Percentiles rank a stretch among this genome's conserved stretches.
Evolutionary conservation across 2,329 filamentous ascomycete genomes (phyloP).

Genomic region (Epichloe gansuensis): DNA sequence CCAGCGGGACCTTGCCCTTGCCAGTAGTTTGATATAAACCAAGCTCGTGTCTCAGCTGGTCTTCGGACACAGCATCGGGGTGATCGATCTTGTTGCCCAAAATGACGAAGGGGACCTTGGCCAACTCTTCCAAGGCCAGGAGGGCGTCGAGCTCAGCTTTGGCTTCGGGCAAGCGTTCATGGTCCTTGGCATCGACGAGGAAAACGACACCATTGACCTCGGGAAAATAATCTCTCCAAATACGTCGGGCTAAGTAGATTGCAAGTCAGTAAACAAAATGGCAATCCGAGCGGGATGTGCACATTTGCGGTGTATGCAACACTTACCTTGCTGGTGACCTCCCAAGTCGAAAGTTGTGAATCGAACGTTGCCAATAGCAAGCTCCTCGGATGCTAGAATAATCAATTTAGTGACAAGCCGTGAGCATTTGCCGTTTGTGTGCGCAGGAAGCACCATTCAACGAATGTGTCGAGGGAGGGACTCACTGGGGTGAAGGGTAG

Average conservation of each 20-base stretch:
- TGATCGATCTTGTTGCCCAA: slow-evolving; percentile 99
- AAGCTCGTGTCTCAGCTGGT: slow-evolving; percentile 82
- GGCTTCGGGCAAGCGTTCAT: slow-evolving; percentile 84
- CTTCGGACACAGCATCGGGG: slow-evolving; percentile 87
- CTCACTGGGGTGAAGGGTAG: slow-evolving; percentile 82
- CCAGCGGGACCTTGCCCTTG: slow-evolving; percentile 85
- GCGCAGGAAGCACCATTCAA: neutral
- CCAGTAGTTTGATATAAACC: slow-evolving; percentile 93
- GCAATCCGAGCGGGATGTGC: neutral
- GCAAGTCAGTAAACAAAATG: slow-evolving; percentile 8
- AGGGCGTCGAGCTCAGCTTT: slow-evolving; percentile 96
- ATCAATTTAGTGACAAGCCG: slow-evolving; percentile 8
- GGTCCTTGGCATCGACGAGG: slow-evolving; percentile 94
- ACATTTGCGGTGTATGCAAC: neutral
- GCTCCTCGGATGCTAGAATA: slow-evolving; percentile 66
- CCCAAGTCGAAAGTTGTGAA: slow-evolving; percentile 93
- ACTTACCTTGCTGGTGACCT: slow-evolving; percentile 75
- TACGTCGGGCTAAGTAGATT: slow-evolving; percentile 57
- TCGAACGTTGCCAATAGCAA: slow-evolving; percentile 83
- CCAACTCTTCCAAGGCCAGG: slow-evolving; percentile 89
- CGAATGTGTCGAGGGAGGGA: slow-evolving; percentile 11
- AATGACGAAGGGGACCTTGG: slow-evolving; percentile 90
- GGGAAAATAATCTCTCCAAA: slow-evolving; percentile 96
- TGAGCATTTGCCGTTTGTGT: neutral
- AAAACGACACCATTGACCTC: slow-evolving; percentile 96